A percentile compares a stretch with the other conserved stretches of the same genome.
Conservation (phyloP, 179 eudicot species). For the Carnegiea gigantea region DNA sequence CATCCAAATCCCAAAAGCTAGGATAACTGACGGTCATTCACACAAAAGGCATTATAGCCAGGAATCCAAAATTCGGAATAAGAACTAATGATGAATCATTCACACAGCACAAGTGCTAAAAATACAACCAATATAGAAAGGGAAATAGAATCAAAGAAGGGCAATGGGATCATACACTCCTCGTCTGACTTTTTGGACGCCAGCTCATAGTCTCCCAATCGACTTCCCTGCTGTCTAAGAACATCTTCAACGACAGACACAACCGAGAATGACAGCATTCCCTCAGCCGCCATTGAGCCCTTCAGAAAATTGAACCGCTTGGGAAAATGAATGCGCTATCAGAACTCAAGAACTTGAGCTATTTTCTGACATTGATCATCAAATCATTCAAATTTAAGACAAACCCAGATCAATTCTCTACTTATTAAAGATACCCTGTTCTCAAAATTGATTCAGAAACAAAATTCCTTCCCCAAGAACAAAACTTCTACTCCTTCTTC, state of each 20-base stretch:
- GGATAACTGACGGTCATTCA: not conserved
- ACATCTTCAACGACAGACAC: slow-evolving; percentile 81
- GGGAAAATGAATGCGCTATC: not conserved
- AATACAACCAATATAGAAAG: not conserved
- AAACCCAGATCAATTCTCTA: slow-evolving; percentile 20
- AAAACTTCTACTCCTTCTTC: not conserved
- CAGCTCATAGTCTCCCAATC: slow-evolving; percentile 54
- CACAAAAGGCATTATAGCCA: slow-evolving; percentile 5
- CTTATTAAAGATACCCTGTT: slow-evolving; percentile 25
- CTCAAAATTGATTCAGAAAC: not conserved
- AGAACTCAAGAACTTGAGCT: not conserved
- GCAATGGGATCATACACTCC: slow-evolving; percentile 54
- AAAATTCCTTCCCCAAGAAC: not conserved
- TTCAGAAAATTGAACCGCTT: slow-evolving; percentile 21
- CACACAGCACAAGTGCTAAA: not conserved
- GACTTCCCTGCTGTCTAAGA: slow-evolving; percentile 67
- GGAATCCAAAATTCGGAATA: slow-evolving; percentile 7
- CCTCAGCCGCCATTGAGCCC: slow-evolving; percentile 52
- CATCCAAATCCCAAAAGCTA: slow-evolving; percentile 1
- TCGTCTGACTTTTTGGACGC: slow-evolving; percentile 80
- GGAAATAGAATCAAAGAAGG: slow-evolving; percentile 1
- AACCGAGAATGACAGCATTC: slow-evolving; percentile 58
- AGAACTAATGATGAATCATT: not conserved
- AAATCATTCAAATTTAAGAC: slow-evolving; percentile 10
- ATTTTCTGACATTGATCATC: slow-evolving; percentile 12